phyloP scores from a whole-genome alignment of 495 filamentous ascomycete species.

The Massariosphaeria phaeospora region DNA sequence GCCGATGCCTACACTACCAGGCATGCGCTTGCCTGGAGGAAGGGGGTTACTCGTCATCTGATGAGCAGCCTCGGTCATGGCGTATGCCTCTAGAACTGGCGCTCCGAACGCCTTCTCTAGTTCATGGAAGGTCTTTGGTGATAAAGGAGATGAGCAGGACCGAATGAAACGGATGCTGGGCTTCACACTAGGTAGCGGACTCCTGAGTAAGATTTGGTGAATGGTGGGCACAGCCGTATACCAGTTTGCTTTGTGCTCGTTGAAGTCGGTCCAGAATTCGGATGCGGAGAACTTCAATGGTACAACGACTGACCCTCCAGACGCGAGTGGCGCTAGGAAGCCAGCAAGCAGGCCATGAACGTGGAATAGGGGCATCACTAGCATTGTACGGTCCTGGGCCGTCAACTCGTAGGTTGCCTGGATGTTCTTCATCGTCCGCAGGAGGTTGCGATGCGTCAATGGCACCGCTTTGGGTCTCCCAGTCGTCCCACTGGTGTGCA shows the following conservation, averaged over 20 bases:
- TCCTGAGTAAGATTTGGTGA: conserved; percentile 78
- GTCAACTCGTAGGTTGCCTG: conserved; percentile 66
- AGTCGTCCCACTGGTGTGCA: conserved; percentile 76
- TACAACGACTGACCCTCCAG: conserved; percentile 69
- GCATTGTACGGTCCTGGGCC: conserved; percentile 63
- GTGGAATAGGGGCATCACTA: conserved; percentile 91
- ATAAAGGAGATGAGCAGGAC: conserved; percentile 76
- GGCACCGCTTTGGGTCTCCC: conserved; percentile 79
- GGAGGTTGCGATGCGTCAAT: conserved; percentile 72
- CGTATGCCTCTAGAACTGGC: conserved; percentile 82
- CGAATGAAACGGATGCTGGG: conserved; percentile 80
- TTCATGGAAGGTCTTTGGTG: conserved; percentile 69
- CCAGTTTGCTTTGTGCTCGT: conserved; percentile 69
- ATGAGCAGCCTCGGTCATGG: conserved; percentile 87
- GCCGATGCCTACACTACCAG: conserved; percentile 72
- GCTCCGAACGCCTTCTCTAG: conserved; percentile 67
- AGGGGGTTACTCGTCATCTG: conserved; percentile 87
- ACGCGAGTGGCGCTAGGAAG: conserved; percentile 67
- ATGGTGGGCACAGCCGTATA: conserved; percentile 86
- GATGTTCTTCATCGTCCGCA: conserved; percentile 72
- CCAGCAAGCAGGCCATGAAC: conserved; percentile 79
- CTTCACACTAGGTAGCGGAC: conserved; percentile 56
- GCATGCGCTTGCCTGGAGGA: conserved; percentile 64
- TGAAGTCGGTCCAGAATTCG: conserved; percentile 76
- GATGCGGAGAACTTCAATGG: conserved; percentile 72